Evolutionary conservation across 495 filamentous ascomycete genomes (phyloP).

Genomic region (Lasiosphaeriaceae sp.): DNA sequence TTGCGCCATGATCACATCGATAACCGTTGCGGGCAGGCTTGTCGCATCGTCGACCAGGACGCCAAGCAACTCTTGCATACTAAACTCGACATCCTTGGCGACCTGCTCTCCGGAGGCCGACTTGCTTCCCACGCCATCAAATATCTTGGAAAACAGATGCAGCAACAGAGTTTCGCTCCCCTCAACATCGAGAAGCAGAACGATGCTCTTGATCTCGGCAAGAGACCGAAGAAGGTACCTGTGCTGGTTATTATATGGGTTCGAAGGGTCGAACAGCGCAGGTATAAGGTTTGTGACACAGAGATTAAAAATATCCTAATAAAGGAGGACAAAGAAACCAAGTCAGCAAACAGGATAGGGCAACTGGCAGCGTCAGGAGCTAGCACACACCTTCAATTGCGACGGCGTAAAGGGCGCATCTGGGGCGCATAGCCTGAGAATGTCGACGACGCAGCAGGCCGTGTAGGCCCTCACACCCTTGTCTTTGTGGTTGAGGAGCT

Average conservation of each 20-base stretch:
- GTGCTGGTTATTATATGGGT: slow-evolving; percentile 90
- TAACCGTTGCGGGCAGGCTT: slow-evolving; percentile 72
- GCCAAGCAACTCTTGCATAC: slow-evolving; percentile 81
- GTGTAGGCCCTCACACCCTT: slow-evolving; percentile 85
- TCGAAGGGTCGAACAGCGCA: slow-evolving; percentile 78
- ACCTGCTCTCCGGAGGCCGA: slow-evolving; percentile 71
- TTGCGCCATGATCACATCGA: slow-evolving; percentile 94
- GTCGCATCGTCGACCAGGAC: slow-evolving; percentile 83
- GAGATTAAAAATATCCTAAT: slow-evolving; percentile 90
- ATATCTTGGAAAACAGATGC: slow-evolving; percentile 78
- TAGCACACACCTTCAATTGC: slow-evolving; percentile 78
- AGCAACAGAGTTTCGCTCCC: slow-evolving; percentile 70
- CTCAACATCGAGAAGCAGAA: slow-evolving; percentile 87
- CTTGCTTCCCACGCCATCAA: slow-evolving; percentile 86
- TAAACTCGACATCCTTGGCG: slow-evolving; percentile 84
- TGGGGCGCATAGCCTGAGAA: slow-evolving; percentile 88
- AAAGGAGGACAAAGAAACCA: slow-evolving; percentile 4
- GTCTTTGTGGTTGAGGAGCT: slow-evolving; percentile 86
- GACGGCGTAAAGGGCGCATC: slow-evolving; percentile 89
- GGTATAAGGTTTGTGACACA: slow-evolving; percentile 80
- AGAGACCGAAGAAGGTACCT: slow-evolving; percentile 85
- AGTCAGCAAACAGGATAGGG: slow-evolving; percentile 7
- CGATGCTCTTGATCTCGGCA: slow-evolving; percentile 87
- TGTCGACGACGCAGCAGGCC: slow-evolving; percentile 87
- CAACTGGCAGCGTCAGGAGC: background rate